Evolutionary conservation across 176 grass and related monocot species (phyloP).

Genomic region (Sorghum bicolor): Sorghum_bicolor_NCBIv3 NC_012870.2:27980501-27981000

Average conservation of each 20-base stretch:
- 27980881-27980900: conserved; percentile 22
- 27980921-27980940: too few species aligned
- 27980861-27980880: conserved; percentile 9
- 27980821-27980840: conserved; percentile 22
- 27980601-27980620: conserved; percentile 15
- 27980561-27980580: too few species aligned
- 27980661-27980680: background rate
- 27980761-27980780: conserved; percentile 13
- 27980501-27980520: too few species aligned
- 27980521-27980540: too few species aligned
- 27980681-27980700: conserved; percentile 20
- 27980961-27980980: conserved; percentile 17
- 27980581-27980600: conserved; percentile 32
- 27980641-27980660: conserved; percentile 7
- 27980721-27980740: background rate
- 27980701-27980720: conserved; percentile 23
- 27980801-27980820: conserved; percentile 11
- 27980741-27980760: conserved; percentile 32
- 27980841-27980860: conserved; percentile 16
- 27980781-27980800: conserved; percentile 24
- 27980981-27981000: conserved; percentile 17
- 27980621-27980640: conserved; percentile 40
- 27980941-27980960: too few species aligned
- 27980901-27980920: too few species aligned
- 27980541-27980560: too few species aligned